A percentile compares a stretch with the other conserved stretches of the same genome.
These are phyloP conservation scores for Aspergillus hortae DNA, from an alignment of 2,329 filamentous ascomycete species.

Conservation along the genomic window DNA sequence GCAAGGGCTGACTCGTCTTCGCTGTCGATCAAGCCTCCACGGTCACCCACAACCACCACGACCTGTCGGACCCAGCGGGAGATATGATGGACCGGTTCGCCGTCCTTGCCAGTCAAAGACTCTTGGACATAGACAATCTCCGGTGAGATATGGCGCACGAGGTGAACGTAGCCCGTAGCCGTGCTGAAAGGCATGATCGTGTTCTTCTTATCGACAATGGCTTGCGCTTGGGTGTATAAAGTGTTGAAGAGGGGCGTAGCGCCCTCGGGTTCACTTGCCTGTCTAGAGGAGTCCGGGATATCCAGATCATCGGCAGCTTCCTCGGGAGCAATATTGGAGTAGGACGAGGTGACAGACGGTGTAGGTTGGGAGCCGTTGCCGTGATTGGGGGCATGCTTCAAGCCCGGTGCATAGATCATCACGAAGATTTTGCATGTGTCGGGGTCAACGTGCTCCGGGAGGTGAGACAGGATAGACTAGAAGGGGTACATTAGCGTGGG, in stretches of 20 bases:
- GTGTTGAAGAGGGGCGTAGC: slow-evolving; percentile 67
- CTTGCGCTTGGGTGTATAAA: slow-evolving; percentile 73
- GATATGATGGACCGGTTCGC: slow-evolving; percentile 67
- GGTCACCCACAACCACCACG: slow-evolving; percentile 57
- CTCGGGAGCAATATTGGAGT: slow-evolving; percentile 76
- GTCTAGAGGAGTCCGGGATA: slow-evolving; percentile 11
- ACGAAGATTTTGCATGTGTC: slow-evolving; percentile 75
- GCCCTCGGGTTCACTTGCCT: slow-evolving; percentile 42
- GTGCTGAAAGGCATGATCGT: slow-evolving; percentile 89
- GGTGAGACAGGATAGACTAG: slow-evolving; percentile 82
- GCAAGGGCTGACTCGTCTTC: slow-evolving; percentile 53
- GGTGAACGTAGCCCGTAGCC: slow-evolving; percentile 75
- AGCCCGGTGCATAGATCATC: slow-evolving; percentile 78
- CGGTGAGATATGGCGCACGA: slow-evolving; percentile 79
- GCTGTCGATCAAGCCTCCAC: slow-evolving; percentile 77
- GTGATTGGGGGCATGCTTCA: slow-evolving; percentile 58
- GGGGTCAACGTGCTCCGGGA: slow-evolving; percentile 73
- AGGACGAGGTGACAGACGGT: slow-evolving; percentile 72
- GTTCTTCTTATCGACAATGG: slow-evolving; percentile 76
- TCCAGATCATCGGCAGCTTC: slow-evolving; percentile 59
- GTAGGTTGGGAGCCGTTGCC: slow-evolving; percentile 51
- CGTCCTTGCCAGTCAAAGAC: slow-evolving; percentile 71
- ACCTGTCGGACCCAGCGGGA: slow-evolving; percentile 59
- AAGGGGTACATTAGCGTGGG: slow-evolving; percentile 8
- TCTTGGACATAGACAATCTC: slow-evolving; percentile 87